Conservation (phyloP, 23 red algal species). For the Cyanidium caldarium region DNA sequence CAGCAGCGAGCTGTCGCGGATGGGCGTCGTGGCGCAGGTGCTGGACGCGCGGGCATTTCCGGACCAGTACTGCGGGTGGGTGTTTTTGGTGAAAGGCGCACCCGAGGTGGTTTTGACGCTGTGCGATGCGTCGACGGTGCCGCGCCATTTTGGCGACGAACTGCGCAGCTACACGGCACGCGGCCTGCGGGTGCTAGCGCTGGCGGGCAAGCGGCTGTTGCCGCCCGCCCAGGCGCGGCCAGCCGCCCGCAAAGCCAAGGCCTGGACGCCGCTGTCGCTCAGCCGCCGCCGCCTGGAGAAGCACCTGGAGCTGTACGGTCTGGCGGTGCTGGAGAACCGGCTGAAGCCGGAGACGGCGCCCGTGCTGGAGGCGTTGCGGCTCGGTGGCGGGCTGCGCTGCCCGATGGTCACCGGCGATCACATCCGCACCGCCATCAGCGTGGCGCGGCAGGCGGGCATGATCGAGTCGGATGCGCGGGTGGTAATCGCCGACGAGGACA, state of each 20-base stretch:
- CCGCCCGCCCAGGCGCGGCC: not conserved
- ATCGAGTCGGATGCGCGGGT: slow-evolving; percentile 3
- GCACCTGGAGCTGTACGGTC: slow-evolving; percentile 3
- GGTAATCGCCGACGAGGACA: not conserved
- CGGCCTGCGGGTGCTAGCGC: slow-evolving; percentile 5
- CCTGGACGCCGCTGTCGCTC: not conserved
- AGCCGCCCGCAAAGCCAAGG: not conserved
- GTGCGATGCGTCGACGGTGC: slow-evolving; percentile 7
- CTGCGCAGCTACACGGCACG: not conserved
- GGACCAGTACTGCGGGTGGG: not conserved
- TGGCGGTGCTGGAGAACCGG: slow-evolving; percentile 25
- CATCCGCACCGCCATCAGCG: slow-evolving; percentile 16
- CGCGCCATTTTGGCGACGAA: not conserved
- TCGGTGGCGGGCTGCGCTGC: not conserved
- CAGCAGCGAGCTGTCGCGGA: slow-evolving; percentile 9
- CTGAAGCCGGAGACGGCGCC: slow-evolving; percentile 15
- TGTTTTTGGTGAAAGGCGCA: slow-evolving; percentile 15
- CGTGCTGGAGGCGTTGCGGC: not conserved
- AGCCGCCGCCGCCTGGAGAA: slow-evolving; percentile 1
- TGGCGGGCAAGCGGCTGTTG: not conserved
- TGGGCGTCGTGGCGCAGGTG: slow-evolving; percentile 15
- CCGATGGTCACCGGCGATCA: slow-evolving; percentile 27
- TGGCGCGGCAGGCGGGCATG: slow-evolving; percentile 19
- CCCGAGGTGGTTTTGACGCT: slow-evolving; percentile 18
- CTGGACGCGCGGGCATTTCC: not conserved